Evolutionary conservation across 2,329 filamentous ascomycete species (phyloP).

Genomic region (Alternaria gaisen): DNA sequence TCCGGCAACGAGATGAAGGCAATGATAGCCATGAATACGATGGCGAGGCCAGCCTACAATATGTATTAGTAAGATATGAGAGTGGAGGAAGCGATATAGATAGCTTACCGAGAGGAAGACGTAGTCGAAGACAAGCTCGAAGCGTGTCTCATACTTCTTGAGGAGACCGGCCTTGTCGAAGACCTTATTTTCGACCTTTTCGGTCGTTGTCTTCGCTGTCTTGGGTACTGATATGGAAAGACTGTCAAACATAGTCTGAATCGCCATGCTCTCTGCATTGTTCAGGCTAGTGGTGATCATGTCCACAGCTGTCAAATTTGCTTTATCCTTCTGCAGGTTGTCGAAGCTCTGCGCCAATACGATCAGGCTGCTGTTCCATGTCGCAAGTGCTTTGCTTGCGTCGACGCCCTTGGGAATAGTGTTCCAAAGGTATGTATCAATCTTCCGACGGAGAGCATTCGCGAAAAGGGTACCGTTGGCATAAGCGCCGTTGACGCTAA

Average conservation of each 20-base stretch:
- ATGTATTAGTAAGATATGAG: slow-evolving; percentile 25
- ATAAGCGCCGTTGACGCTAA: slow-evolving; percentile 7
- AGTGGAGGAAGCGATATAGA: slow-evolving; percentile 9
- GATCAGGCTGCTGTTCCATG: slow-evolving; percentile 13
- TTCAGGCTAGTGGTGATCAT: not conserved
- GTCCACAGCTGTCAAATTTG: slow-evolving; percentile 24
- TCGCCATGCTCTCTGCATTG: slow-evolving; percentile 5
- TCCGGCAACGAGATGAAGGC: slow-evolving; percentile 39
- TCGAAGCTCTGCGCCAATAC: slow-evolving; percentile 19
- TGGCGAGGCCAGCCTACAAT: slow-evolving; percentile 34
- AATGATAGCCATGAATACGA: slow-evolving; percentile 36
- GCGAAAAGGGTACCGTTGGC: slow-evolving; percentile 7
- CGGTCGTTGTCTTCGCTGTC: slow-evolving; percentile 23
- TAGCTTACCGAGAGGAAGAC: slow-evolving; percentile 20
- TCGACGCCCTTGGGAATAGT: slow-evolving; percentile 38
- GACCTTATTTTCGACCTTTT: slow-evolving; percentile 1
- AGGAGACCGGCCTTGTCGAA: slow-evolving; percentile 5
- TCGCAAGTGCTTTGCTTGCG: slow-evolving; percentile 18
- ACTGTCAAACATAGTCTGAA: slow-evolving; percentile 37
- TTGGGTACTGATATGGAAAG: slow-evolving; percentile 27
- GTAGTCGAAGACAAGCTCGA: slow-evolving; percentile 34
- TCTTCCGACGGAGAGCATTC: not conserved
- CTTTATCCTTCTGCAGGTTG: slow-evolving; percentile 9
- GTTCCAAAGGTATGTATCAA: slow-evolving; percentile 27
- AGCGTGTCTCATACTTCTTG: slow-evolving; percentile 27